Percentiles rank a stretch among this genome's conserved stretches.
Evolutionary conservation across 1,139 yeast genomes (phyloP).

Genomic region (Diutina catenulata): DNA sequence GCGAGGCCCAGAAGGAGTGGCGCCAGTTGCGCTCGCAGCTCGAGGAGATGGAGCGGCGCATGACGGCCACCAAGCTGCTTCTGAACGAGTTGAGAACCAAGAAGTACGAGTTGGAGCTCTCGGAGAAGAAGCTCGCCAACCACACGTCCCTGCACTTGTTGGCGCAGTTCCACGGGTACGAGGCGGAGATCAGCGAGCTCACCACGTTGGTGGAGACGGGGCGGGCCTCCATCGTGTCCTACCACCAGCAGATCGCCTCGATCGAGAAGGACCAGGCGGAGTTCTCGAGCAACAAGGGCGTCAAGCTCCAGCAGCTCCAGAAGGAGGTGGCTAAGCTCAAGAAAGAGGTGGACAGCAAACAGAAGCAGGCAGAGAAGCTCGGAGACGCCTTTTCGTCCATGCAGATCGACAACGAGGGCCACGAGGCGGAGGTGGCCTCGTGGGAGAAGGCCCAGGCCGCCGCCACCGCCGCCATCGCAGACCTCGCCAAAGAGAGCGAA

Average conservation of each 20-base stretch:
- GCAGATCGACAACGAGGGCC: slow-evolving; percentile 64
- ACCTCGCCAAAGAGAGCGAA: too few relatives aligned
- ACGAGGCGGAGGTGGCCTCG: slow-evolving; percentile 41
- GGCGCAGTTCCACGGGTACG: slow-evolving; percentile 36
- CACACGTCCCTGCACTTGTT: slow-evolving; percentile 50
- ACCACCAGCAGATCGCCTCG: slow-evolving; percentile 32
- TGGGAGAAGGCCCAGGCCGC: slow-evolving; percentile 30
- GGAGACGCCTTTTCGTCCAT: slow-evolving; percentile 50
- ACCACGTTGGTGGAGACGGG: slow-evolving; percentile 20
- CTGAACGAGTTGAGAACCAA: slow-evolving; percentile 58
- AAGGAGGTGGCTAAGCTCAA: slow-evolving; percentile 36
- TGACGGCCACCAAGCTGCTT: slow-evolving; percentile 41
- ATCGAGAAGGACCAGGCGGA: slow-evolving; percentile 77
- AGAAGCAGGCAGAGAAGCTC: slow-evolving; percentile 29
- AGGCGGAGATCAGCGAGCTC: slow-evolving; percentile 37
- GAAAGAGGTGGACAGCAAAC: slow-evolving; percentile 25
- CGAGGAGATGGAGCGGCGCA: slow-evolving; percentile 30
- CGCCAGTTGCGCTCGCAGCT: slow-evolving; percentile 29
- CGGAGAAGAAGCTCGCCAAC: slow-evolving; percentile 47
- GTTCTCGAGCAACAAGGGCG: slow-evolving; percentile 67
- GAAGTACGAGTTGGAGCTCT: slow-evolving; percentile 54
- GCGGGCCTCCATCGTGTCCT: slow-evolving; percentile 16
- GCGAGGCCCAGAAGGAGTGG: slow-evolving; percentile 27
- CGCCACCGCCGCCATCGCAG: slow-evolving; percentile 18
- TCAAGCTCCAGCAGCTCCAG: slow-evolving; percentile 62